Base-by-base conservation (phyloP, 2,329 filamentous ascomycete species). In the Sporothrix humicola region DNA sequence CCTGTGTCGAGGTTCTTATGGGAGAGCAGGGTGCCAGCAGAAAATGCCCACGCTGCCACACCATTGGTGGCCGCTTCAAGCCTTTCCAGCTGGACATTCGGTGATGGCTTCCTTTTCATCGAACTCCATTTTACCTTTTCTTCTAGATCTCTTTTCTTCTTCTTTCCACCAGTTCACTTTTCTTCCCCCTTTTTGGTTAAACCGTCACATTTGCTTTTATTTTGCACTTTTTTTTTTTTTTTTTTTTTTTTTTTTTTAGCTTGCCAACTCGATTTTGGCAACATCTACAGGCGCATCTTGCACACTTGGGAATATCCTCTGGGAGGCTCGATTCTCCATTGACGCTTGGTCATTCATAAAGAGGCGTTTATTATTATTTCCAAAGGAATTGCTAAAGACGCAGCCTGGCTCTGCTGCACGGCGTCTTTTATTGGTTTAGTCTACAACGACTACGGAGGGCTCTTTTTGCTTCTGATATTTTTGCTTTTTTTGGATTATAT, bases 51-150 rank as follows among this genome's bases (percentile, higher is more conserved):
- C 87, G 91, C 76, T 96, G 93, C 80, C 91, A 91, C 72, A 93
- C 91, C 54, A 91, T 95, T 76, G 93, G 93, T 72, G 92, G 91
- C 71, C 89, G 90, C 75, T 95, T 94, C 83, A 95, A 95, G 83
- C 92, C 92, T 58, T 95, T 96, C 82, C 92, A 95, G 82, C 85
- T 96, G 80, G 93, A 95, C 79, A 91, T 96, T 76, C 86, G 91
- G 85, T 93, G 84, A 73, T 31, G n/a, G 5, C 59, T 56, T 65
- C 12, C 17, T 37, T 31, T 58, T 59, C 31, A 23, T 31, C 13
- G 54, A 44, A 17, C 10, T 23, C 42, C 58, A n/a, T 26, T 54
- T 48, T 46, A 3, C 4, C 6, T 20, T 59, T 58, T 44, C 65
- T 69, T 31, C 50, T 65, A 58, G 46, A 31, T 37, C 13, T 10